Evolutionary conservation across 257 asterid genomes (phyloP), one percentile per base, ranked within the genome.

Genomic region (Thymus mandschuricus): DNA sequence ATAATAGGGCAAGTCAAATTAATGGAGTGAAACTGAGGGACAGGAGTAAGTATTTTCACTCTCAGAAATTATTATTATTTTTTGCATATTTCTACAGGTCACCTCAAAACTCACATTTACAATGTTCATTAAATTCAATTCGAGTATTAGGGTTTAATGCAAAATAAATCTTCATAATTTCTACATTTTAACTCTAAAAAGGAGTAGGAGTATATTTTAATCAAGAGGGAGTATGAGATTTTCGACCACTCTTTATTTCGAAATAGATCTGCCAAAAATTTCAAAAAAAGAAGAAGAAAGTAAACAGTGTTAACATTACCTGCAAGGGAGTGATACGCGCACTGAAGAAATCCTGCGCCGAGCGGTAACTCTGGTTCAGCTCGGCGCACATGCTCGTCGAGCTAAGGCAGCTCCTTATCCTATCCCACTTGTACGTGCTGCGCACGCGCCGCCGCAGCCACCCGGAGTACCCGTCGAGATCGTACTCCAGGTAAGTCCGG

Each of bases 291-390:
- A 2, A 8, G 33, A 2, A 21, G 2, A 1, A 28, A 5, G 21
- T 21, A 21, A 44, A 50, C 1, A 65, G 2, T 15, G 8, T 21
- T 21, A 21, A 74, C 12, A 8, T 35, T 76, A 92, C 98, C 95
- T 92, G 97, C 76, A 92, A 55, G 0, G 98, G 97, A 44, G 68
- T 84, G 75, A 92, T 85, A 58, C 61, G 92, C 5, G 97, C 97
- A 78, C 87, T 80, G 79, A 92, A 92, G 83, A 92, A 92, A 88
- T 92, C 97, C 81, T 88, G 98, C 64, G 98, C 96, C 92, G 84
- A 85, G 1, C 83, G 69, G 41, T 88, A 92, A 38, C 85, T 92
- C 85, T 92, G 97, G 48, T 86, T 92, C 81, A 92, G 56, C 82
- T 87, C 88, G 15, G 82, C 83, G 52, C 98, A 92, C 84, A 76